Conservation (phyloP, 2,329 filamentous ascomycete genomes). For the Aspergillus thermomutatus region DNA sequence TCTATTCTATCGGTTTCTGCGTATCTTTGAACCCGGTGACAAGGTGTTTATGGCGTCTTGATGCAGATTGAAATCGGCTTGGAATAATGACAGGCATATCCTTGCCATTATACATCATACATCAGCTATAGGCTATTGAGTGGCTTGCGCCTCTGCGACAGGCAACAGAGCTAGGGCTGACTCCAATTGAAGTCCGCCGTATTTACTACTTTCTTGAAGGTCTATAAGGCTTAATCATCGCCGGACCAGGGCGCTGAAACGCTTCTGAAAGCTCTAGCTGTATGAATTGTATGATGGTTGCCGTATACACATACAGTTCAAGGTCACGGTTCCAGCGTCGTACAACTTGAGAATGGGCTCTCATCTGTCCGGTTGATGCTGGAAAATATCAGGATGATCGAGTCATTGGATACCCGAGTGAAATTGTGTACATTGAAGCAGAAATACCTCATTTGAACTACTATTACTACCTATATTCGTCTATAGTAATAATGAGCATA, state of each 20-base stretch:
- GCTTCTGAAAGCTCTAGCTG: neutral
- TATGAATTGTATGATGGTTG: neutral
- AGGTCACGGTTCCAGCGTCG: neutral
- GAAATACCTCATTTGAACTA: neutral
- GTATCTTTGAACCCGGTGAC: neutral
- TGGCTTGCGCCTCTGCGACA: neutral
- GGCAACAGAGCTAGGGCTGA: neutral
- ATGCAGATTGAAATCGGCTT: neutral
- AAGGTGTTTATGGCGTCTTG: neutral
- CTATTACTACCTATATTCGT: too few relatives aligned
- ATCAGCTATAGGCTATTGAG: neutral
- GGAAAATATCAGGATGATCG: neutral
- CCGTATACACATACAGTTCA: neutral
- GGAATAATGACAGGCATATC: neutral
- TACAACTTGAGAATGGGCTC: neutral
- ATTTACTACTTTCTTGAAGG: neutral
- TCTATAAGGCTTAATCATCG: neutral
- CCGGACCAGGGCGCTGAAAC: neutral
- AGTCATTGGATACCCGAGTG: neutral
- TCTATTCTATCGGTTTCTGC: constrained; percentile 1
- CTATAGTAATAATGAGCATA: neutral
- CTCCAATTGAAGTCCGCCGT: neutral
- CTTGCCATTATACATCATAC: neutral
- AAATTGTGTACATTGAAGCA: neutral
- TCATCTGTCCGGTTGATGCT: neutral